phyloP scores from a whole-genome alignment of 2,329 filamentous ascomycete genomes.

The Fusarium brevicatenulatum region DNA sequence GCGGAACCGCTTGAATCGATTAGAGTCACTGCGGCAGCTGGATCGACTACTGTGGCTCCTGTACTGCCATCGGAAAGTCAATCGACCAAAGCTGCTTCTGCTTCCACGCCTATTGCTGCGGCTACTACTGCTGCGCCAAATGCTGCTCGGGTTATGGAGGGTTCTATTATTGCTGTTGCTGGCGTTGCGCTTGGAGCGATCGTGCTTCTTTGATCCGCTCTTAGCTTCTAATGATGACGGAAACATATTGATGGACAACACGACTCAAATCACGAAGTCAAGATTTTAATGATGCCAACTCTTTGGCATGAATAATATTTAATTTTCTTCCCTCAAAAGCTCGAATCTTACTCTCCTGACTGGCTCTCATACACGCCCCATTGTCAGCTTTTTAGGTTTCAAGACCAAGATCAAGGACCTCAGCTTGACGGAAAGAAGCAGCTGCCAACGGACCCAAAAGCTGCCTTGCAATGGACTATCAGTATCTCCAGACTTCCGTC shows the following conservation, averaged over 20 bases:
- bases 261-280: background rate
- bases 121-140: constrained; percentile 4
- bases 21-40: background rate
- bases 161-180: background rate
- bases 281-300: background rate
- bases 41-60: constrained; percentile 7
- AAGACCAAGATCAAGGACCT: background rate
- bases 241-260: background rate
- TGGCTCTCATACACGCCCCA: fast-evolving
- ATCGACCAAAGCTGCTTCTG: background rate
- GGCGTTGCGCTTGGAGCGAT: constrained; percentile 17
- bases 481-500: background rate
- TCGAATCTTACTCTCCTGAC: background rate
- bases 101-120: background rate
- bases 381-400: fast-evolving
- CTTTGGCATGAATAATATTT: background rate
- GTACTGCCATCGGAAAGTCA: background rate
- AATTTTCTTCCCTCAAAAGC: background rate
- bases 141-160: background rate
- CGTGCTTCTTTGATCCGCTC: background rate
- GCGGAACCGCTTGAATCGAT: background rate
- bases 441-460: background rate
- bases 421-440: background rate
- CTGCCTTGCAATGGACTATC: background rate
- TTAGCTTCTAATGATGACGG: background rate